Evolutionary conservation across 2,329 filamentous ascomycete species (phyloP).

Genomic region (Aspergillus brunneoviolaceus): DNA sequence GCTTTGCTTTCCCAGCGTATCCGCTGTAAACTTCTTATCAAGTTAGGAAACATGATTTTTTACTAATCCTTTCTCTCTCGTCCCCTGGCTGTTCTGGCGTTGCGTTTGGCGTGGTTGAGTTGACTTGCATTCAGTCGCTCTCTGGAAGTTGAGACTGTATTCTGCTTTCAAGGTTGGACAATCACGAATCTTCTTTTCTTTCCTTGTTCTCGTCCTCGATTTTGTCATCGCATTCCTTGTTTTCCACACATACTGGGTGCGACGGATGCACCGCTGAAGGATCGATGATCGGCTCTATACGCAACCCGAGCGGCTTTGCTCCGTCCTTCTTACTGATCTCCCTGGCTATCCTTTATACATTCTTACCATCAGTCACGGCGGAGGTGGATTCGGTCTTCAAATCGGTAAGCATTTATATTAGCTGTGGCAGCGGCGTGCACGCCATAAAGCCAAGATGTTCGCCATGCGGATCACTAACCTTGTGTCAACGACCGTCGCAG

Average conservation of each 20-base stretch:
- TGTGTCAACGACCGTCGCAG: slow-evolving; percentile 20
- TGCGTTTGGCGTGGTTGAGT: not conserved
- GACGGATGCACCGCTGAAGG: slow-evolving; percentile 13
- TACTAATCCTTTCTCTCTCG: not conserved
- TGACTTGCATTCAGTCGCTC: not conserved
- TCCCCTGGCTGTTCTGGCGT: not conserved
- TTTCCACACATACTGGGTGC: slow-evolving; percentile 19
- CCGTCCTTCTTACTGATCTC: slow-evolving; percentile 5
- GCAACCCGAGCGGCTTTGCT: slow-evolving; percentile 15
- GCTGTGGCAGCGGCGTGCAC: not conserved
- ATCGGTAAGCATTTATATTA: slow-evolving; percentile 30
- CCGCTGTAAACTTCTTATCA: not conserved
- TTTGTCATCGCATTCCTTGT: slow-evolving; percentile 2
- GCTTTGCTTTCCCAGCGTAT: not conserved
- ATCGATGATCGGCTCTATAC: slow-evolving; percentile 26
- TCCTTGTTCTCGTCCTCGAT: not conserved
- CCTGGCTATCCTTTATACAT: not conserved
- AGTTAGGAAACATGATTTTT: not conserved
- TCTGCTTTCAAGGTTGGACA: not conserved
- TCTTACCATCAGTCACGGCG: slow-evolving; percentile 19
- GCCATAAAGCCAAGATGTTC: slow-evolving; percentile 10
- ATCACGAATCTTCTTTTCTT: too few species aligned
- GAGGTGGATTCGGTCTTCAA: slow-evolving; percentile 38
- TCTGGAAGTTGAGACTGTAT: not conserved
- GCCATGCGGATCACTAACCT: slow-evolving; percentile 1